Base-by-base conservation (phyloP, 169 alveolate species). In the Plasmodium fragile region DNA sequence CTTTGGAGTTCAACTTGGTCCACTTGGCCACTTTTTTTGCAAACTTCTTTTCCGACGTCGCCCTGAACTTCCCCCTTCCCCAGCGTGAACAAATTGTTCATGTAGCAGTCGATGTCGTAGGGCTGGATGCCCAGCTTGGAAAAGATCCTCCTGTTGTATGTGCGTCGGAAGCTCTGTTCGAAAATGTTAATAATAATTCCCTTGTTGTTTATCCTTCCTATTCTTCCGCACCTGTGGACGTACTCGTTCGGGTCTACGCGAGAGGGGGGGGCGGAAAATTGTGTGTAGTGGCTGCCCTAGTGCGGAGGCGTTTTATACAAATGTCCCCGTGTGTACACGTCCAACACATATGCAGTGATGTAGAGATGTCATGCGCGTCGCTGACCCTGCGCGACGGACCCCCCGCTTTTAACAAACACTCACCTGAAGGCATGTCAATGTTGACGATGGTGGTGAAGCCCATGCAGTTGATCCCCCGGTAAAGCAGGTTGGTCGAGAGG, bases 151-250 rank as follows among this genome's bases (percentile, higher is more conserved):
- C 75, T 28, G 5, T 16, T 59, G 34, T 89, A 89, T 22, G 25
- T 89, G 69, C 90, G 52, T 52, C 52, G 79, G 18, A 59, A 55
- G 43, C 82, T 70, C 53, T 65, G 39, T 36, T 89, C 94, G 49
- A 89, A 89, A 32, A 89, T 89, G 43, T 89, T 89, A 36, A 89
- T 78, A 7, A 89, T 69, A 32, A 85, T 81, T 11, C 94, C 94
- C 41, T 89, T 89, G 72, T 89, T 89, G 82, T 80, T 89, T 25
- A 89, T 80, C 71, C 94, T 89, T 18, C 94, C 94, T 32, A 89
- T 89, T 77, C 94, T 34, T 43, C 94, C 94, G 41, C 94, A 89
- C 69, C 94, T 78, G 71, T 89, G 94, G 4, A 78, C 71, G 52
- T 89, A 89, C 36, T 89, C 94, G 22, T 77, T 80, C 16, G 52